Percentiles rank a stretch among this genome's conserved stretches.
Conservation (phyloP, 768 basidiomycete genomes). For the Lentinula edodes region DNA sequence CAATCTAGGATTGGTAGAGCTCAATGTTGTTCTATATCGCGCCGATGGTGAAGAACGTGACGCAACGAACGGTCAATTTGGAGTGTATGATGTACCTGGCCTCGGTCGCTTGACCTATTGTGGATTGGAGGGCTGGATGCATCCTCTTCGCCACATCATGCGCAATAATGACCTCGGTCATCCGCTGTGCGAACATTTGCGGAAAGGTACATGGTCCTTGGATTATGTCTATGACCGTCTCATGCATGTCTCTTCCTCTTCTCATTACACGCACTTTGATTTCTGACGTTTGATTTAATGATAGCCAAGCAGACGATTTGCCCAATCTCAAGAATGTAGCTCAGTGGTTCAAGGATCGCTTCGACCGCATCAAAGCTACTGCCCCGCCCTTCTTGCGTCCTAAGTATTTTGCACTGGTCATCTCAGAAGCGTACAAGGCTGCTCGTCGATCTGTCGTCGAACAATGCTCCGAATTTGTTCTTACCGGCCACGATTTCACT, state of each 20-base stretch:
- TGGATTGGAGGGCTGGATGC: conserved; percentile 98
- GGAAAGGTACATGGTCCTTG: conserved; percentile 87
- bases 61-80: conserved; percentile 74
- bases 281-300: conserved; percentile 3
- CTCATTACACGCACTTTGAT: conserved; percentile 4
- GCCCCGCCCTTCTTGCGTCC: conserved; percentile 88
- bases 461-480: conserved; percentile 84
- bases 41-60: conserved; percentile 91
- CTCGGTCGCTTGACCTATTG: conserved; percentile 80
- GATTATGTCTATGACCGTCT: conserved; percentile 75
- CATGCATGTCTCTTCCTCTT: conserved; percentile 43
- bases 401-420: conserved; percentile 91
- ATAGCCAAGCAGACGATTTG: conserved; percentile 54
- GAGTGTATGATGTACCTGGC: conserved; percentile 77
- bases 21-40: conserved; percentile 84
- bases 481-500: conserved; percentile 81
- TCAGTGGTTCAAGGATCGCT: conserved; percentile 84
- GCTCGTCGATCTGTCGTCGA: conserved; percentile 79
- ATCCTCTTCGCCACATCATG: conserved; percentile 78
- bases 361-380: conserved; percentile 67
- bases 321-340: conserved; percentile 69
- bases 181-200: conserved; percentile 79
- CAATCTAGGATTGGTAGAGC: conserved; percentile 74
- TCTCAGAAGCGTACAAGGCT: conserved; percentile 91
- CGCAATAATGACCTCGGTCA: conserved; percentile 91